Conservation (phyloP, 768 basidiomycete species). For the Rhodotorula babjevae region DNA sequence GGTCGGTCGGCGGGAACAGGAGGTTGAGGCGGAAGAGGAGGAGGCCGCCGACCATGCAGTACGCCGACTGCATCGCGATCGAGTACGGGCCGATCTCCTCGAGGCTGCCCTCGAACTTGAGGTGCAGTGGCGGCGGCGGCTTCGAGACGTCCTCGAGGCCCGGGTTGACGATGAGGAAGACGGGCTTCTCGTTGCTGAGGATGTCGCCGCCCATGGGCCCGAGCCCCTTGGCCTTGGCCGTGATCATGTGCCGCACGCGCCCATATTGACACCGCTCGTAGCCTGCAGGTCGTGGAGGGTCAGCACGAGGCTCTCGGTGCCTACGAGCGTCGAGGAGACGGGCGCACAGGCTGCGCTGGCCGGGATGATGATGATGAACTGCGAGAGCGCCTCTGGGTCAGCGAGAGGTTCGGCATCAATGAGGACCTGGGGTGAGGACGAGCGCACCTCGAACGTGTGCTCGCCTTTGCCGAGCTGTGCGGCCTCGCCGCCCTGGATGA, state of each 20-base stretch:
- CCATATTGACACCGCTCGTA: constrained; percentile 39
- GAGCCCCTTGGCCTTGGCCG: constrained; percentile 33
- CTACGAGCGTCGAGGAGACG: background rate
- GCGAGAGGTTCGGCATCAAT: too few species aligned
- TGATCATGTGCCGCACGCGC: constrained; percentile 31
- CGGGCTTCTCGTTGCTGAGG: constrained; percentile 18
- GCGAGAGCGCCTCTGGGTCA: rapidly evolving
- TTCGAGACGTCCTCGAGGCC: constrained; percentile 21
- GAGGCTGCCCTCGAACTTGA: constrained; percentile 33
- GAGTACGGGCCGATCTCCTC: constrained; percentile 37
- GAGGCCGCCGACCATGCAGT: constrained; percentile 38
- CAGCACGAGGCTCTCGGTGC: background rate
- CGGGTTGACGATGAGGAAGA: constrained; percentile 31
- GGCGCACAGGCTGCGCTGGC: constrained; percentile 19
- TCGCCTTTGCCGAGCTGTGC: constrained; percentile 28
- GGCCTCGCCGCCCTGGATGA: constrained; percentile 20
- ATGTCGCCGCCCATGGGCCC: constrained; percentile 25
- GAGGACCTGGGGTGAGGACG: background rate
- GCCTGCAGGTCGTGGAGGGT: background rate
- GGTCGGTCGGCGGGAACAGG: constrained; percentile 27
- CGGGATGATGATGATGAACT: constrained; percentile 38
- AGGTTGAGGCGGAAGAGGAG: constrained; percentile 37
- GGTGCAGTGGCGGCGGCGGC: constrained; percentile 33
- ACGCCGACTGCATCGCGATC: constrained; percentile 24
- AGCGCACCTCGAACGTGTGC: constrained; percentile 32